Percentiles rank a stretch among this genome's conserved stretches.
phyloP scores from a whole-genome alignment of 2,329 filamentous ascomycete species.

The Exophiala dermatitidis region DNA sequence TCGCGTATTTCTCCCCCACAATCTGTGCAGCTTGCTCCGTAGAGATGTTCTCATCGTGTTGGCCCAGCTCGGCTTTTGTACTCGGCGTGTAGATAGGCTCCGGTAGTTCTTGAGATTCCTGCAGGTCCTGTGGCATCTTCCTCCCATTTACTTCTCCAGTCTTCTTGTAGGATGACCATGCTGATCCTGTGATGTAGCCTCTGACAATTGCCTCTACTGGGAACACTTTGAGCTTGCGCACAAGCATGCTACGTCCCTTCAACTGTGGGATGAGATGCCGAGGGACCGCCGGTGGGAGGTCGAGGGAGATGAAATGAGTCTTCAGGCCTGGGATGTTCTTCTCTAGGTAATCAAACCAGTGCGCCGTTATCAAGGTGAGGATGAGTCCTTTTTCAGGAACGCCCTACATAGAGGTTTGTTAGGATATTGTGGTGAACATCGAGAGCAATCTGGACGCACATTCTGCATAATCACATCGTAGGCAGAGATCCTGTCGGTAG shows the following conservation, averaged over 20 bases:
- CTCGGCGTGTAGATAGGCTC: slow-evolving; percentile 71
- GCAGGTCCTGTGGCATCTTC: slow-evolving; percentile 57
- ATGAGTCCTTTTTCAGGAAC: slow-evolving; percentile 61
- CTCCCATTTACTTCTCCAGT: slow-evolving; percentile 75
- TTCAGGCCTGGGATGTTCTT: slow-evolving; percentile 50
- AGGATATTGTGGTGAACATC: slow-evolving; percentile 32
- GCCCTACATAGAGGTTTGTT: slow-evolving; percentile 40
- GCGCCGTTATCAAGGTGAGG: slow-evolving; percentile 58
- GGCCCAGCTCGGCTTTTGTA: slow-evolving; percentile 74
- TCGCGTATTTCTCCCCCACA: slow-evolving; percentile 58
- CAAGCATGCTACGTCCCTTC: slow-evolving; percentile 64
- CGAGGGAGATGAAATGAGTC: slow-evolving; percentile 57
- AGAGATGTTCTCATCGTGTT: slow-evolving; percentile 80
- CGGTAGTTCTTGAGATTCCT: slow-evolving; percentile 61
- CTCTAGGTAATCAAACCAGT: slow-evolving; percentile 61
- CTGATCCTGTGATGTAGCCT: slow-evolving; percentile 80
- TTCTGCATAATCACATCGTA: slow-evolving; percentile 89
- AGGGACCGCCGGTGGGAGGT: slow-evolving; percentile 47
- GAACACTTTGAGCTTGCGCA: slow-evolving; percentile 65
- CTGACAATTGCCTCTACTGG: slow-evolving; percentile 80
- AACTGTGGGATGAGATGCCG: slow-evolving; percentile 22
- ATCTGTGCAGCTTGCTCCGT: slow-evolving; percentile 57
- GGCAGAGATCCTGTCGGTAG: slow-evolving; percentile 85
- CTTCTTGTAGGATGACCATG: slow-evolving; percentile 70
- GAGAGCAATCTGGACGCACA: slow-evolving; percentile 41